These are phyloP conservation scores for Citrus glauca DNA, from an alignment of 345 rosid genomes.

Conservation along the genomic window DNA sequence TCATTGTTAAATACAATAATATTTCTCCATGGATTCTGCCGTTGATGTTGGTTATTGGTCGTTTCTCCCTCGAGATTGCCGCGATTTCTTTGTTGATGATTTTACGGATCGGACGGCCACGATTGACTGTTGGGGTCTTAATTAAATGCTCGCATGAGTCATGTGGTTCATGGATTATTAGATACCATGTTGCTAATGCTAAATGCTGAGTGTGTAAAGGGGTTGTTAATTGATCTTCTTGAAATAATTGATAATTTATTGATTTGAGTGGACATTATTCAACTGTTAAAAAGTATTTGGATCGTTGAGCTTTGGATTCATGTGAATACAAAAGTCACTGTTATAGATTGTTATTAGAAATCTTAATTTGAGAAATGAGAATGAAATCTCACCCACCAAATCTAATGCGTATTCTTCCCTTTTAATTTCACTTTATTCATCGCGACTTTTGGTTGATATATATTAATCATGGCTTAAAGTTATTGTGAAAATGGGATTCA, in stretches of 20 bases:
- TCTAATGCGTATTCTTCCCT: neutral
- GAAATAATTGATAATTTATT: neutral
- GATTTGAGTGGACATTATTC: neutral
- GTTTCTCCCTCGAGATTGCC: slow-evolving; percentile 8
- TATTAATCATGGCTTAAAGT: neutral
- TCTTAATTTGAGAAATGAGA: slow-evolving; percentile 3
- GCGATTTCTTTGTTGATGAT: neutral
- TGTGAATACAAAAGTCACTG: neutral
- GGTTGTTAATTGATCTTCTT: neutral
- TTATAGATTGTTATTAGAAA: neutral
- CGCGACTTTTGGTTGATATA: neutral
- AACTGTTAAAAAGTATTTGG: neutral
- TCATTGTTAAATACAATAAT: neutral
- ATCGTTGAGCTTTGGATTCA: slow-evolving; percentile 9
- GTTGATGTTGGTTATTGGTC: slow-evolving; percentile 28
- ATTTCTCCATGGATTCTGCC: slow-evolving; percentile 16
- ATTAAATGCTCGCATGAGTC: neutral
- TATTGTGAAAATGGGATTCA: neutral
- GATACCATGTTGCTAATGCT: neutral
- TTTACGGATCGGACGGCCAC: neutral
- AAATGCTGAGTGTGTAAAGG: neutral
- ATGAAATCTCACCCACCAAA: slow-evolving; percentile 24
- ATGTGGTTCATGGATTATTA: neutral
- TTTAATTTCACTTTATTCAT: neutral
- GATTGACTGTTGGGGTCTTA: neutral